phyloP scores from a whole-genome alignment of 2,329 filamentous ascomycete genomes.

The Fonsecaea multimorphosa region DNA sequence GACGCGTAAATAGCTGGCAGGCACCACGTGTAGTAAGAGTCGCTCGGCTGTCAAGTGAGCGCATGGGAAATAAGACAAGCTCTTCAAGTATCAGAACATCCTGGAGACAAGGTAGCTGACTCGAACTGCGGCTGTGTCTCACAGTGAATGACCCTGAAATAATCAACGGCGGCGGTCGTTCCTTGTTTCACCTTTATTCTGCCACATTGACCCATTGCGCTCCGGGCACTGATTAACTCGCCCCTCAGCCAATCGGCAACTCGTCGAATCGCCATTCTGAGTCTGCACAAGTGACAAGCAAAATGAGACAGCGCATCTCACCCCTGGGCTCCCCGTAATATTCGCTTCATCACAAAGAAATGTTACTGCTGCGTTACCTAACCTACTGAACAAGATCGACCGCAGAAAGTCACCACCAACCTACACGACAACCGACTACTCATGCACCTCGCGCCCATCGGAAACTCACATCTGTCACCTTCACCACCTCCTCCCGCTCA shows the following conservation, averaged over 20 bases:
- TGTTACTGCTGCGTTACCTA: too few species aligned
- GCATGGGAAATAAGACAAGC: not conserved
- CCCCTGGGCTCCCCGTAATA: conserved; percentile 18
- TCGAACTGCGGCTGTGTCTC: conserved; percentile 12
- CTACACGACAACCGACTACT: not conserved
- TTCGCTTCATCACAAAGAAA: conserved; percentile 9
- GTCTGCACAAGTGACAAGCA: conserved; percentile 22
- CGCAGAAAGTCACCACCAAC: not conserved
- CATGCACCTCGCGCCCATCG: not conserved
- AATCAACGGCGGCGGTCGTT: conserved; percentile 1
- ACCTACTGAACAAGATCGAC: not conserved
- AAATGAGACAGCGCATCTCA: conserved; percentile 17
- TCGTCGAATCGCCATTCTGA: conserved; percentile 29
- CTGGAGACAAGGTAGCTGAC: not conserved
- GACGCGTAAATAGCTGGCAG: conserved; percentile 3
- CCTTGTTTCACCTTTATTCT: conserved; percentile 35
- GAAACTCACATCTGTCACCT: not conserved
- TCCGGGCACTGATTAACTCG: conserved; percentile 10
- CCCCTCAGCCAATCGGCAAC: conserved; percentile 28
- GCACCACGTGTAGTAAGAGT: not conserved
- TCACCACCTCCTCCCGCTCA: not conserved
- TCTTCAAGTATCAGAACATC: not conserved
- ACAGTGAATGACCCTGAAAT: conserved; percentile 17
- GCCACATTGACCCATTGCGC: conserved; percentile 22
- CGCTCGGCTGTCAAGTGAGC: not conserved